These are phyloP conservation scores for Linum lewisii DNA, from an alignment of 345 rosid genomes.

Conservation along the genomic window DNA sequence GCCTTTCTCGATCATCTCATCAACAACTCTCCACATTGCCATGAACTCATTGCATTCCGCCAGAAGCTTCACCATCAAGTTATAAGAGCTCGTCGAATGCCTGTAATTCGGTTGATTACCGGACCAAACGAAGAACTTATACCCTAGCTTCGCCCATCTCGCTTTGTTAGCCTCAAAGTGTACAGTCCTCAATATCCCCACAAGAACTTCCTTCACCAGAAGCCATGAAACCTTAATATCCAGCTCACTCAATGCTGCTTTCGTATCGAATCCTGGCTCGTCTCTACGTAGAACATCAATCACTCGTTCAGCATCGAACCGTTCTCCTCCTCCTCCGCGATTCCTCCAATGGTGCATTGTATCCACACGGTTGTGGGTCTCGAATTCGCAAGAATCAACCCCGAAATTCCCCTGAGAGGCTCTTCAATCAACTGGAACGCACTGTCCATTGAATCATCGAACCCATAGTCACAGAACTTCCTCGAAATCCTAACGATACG, in stretches of 20 bases:
- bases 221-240: constrained; percentile 55
- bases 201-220: constrained; percentile 74
- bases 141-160: constrained; percentile 57
- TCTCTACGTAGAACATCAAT: constrained; percentile 49
- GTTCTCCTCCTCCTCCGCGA: constrained; percentile 21
- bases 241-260: constrained; percentile 40
- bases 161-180: constrained; percentile 28
- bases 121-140: constrained; percentile 71
- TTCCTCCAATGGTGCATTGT: constrained; percentile 10
- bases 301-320: constrained; percentile 39
- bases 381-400: constrained; percentile 23
- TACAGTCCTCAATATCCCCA: constrained; percentile 46
- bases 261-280: constrained; percentile 48
- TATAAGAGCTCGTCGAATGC: constrained; percentile 55
- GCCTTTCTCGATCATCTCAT: constrained; percentile 76
- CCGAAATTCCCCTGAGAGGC: constrained; percentile 35
- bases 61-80: constrained; percentile 71
- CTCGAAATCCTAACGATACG: constrained; percentile 27
- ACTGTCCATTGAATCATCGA: constrained; percentile 22
- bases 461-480: constrained; percentile 28
- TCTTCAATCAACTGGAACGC: constrained; percentile 47
- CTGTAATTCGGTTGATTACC: constrained; percentile 43
- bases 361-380: background rate
- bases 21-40: constrained; percentile 88
- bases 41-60: constrained; percentile 67